Percentiles rank a stretch among this genome's conserved stretches.
Conservation (phyloP, 805 yeast genomes). For the Suhomyces vadensis region DNA sequence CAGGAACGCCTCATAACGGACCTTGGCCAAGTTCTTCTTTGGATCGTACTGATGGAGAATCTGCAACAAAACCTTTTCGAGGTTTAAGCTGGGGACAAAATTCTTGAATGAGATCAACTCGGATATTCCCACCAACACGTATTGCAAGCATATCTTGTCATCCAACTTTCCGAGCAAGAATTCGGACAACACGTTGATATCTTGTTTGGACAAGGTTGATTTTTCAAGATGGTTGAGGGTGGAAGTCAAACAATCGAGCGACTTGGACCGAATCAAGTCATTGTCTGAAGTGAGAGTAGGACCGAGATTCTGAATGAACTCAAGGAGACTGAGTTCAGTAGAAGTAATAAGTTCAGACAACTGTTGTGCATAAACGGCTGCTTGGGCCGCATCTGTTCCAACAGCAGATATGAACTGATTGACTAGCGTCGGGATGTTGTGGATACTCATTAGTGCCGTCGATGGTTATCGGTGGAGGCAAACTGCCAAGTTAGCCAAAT, state of each 20-base stretch:
- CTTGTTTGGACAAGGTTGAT: conserved; percentile 39
- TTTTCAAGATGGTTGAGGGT: conserved; percentile 29
- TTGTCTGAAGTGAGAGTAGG: conserved; percentile 62
- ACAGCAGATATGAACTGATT: conserved; percentile 39
- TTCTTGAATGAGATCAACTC: conserved; percentile 54
- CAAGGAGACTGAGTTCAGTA: conserved; percentile 42
- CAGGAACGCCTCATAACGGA: conserved; percentile 59
- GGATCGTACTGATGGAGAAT: conserved; percentile 46
- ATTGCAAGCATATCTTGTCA: conserved; percentile 56
- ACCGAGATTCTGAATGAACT: conserved; percentile 60
- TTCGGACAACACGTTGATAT: conserved; percentile 49
- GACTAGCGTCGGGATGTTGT: conserved; percentile 29
- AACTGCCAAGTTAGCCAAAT: no score
- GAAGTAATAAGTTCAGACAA: conserved; percentile 25
- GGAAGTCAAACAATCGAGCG: conserved; percentile 43
- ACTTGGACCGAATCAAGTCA: conserved; percentile 48
- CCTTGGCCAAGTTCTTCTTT: conserved; percentile 57
- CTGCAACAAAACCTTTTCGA: conserved; percentile 9
- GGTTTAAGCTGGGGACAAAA: conserved; percentile 33
- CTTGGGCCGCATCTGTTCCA: conserved; percentile 25
- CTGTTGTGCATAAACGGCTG: conserved; percentile 18
- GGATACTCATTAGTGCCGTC: no score
- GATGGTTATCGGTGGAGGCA: no score
- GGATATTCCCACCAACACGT: conserved; percentile 54
- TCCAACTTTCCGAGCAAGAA: conserved; percentile 69